A percentile compares a stretch with the other conserved stretches of the same genome.
Evolutionary conservation across 805 yeast species (phyloP).

Genomic region (Zygoascus flipseniorum): DNA sequence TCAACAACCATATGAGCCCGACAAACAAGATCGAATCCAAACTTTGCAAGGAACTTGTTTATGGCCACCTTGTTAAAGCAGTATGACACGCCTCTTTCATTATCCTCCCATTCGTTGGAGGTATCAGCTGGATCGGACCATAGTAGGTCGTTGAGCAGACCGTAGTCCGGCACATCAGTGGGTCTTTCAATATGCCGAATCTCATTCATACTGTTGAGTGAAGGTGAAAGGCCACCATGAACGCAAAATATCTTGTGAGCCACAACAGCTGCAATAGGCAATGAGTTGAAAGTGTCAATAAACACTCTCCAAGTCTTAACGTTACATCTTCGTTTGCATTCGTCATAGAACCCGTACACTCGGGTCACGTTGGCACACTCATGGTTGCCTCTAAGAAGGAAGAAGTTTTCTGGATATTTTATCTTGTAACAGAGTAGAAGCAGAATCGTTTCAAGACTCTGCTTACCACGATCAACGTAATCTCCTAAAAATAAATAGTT

Average conservation of each 20-base stretch:
- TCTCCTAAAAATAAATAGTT: slow-evolving; percentile 92
- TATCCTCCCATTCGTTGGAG: slow-evolving; percentile 78
- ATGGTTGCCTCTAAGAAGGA: slow-evolving; percentile 88
- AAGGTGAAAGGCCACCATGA: slow-evolving; percentile 79
- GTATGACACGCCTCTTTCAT: slow-evolving; percentile 76
- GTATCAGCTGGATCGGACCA: slow-evolving; percentile 88
- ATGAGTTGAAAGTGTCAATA: slow-evolving; percentile 88
- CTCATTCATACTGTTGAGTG: slow-evolving; percentile 63
- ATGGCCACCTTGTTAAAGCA: slow-evolving; percentile 75
- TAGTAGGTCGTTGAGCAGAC: slow-evolving; percentile 63
- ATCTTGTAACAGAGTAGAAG: slow-evolving; percentile 86
- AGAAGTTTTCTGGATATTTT: slow-evolving; percentile 94
- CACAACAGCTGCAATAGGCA: slow-evolving; percentile 92
- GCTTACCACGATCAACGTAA: slow-evolving; percentile 97
- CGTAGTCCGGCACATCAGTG: slow-evolving; percentile 80
- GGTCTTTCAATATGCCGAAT: slow-evolving; percentile 69
- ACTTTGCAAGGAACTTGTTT: slow-evolving; percentile 63
- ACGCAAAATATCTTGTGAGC: slow-evolving; percentile 92
- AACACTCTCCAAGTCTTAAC: slow-evolving; percentile 91
- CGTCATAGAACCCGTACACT: slow-evolving; percentile 96
- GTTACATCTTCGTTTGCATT: slow-evolving; percentile 89
- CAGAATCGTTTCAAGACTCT: slow-evolving; percentile 84
- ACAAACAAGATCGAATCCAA: slow-evolving; percentile 73
- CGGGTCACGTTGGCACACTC: slow-evolving; percentile 96
- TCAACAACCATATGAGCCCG: slow-evolving; percentile 86